Percentiles rank a stretch among this genome's conserved stretches.
Evolutionary conservation across 1,284 basidiomycete species (phyloP).

Genomic region (Albatrellus sp.): DNA sequence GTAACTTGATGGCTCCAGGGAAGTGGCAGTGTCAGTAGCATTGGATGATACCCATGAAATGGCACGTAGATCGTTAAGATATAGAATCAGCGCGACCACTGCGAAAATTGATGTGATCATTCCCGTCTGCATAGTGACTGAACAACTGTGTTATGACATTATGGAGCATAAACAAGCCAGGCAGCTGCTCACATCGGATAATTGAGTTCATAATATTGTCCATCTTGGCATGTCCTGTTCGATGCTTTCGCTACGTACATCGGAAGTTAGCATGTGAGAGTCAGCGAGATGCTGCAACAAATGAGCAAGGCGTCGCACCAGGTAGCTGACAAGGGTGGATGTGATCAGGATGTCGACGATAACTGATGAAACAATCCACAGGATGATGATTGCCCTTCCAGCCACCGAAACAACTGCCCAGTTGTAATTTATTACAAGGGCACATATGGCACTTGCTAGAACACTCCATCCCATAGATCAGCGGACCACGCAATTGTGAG

Average conservation of each 20-base stretch:
- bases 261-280: not conserved
- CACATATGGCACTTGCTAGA: not conserved
- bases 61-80: no score
- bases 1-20: no score
- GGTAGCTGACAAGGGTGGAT: not conserved
- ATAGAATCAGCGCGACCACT: no score
- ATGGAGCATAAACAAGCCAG: not conserved
- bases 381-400: not conserved
- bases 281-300: not conserved
- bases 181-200: not conserved
- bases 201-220: not conserved
- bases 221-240: not conserved
- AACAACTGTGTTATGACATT: no score
- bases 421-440: not conserved
- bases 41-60: no score
- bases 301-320: not conserved
- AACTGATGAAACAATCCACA: not conserved
- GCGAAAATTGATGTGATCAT: no score
- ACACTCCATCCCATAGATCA: not conserved
- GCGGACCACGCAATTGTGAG: not conserved
- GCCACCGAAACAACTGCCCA: no score
- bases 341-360: not conserved
- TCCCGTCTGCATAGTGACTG: no score
- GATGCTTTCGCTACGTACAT: not conserved
- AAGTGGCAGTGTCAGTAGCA: no score